phyloP scores from a whole-genome alignment of 371 early-diverging fungal genomes.

The Choanephora cucurbitarum region DNA sequence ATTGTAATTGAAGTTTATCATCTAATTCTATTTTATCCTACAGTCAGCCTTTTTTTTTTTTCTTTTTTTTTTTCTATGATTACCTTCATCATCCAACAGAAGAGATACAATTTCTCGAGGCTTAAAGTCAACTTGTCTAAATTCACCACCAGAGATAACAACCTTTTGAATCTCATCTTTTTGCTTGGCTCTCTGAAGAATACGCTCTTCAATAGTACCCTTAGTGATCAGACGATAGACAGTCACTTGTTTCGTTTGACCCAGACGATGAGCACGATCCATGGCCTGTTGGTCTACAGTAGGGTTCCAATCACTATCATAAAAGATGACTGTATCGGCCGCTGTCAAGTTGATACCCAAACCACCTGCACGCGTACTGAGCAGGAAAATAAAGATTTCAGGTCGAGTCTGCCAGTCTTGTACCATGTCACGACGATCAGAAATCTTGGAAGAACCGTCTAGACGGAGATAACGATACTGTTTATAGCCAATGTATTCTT shows the following conservation, averaged over 20 bases:
- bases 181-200: conserved; percentile 86
- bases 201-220: conserved; percentile 92
- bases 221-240: conserved; percentile 92
- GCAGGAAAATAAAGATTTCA: conserved; percentile 95
- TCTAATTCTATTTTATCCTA: conserved; percentile 42
- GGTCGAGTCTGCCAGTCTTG: conserved; percentile 90
- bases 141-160: conserved; percentile 94
- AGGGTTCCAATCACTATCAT: conserved; percentile 99
- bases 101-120: conserved; percentile 88
- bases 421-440: conserved; percentile 92
- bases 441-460: conserved; percentile 94
- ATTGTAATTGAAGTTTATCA: conserved; percentile 56
- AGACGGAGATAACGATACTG: conserved; percentile 92
- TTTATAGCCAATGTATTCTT: conserved; percentile 89
- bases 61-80: neutral
- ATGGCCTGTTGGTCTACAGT: conserved; percentile 98
- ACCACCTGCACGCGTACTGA: conserved; percentile 99
- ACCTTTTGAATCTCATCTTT: conserved; percentile 98
- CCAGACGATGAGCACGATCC: conserved; percentile 98
- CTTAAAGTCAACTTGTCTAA: conserved; percentile 79
- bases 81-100: conserved; percentile 79
- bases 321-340: conserved; percentile 99
- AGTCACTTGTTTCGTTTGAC: conserved; percentile 95
- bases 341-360: conserved; percentile 99
- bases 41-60: neutral